Base-by-base conservation (phyloP, 2,329 filamentous ascomycete genomes). In the Scortechinia acanthostroma region DNA sequence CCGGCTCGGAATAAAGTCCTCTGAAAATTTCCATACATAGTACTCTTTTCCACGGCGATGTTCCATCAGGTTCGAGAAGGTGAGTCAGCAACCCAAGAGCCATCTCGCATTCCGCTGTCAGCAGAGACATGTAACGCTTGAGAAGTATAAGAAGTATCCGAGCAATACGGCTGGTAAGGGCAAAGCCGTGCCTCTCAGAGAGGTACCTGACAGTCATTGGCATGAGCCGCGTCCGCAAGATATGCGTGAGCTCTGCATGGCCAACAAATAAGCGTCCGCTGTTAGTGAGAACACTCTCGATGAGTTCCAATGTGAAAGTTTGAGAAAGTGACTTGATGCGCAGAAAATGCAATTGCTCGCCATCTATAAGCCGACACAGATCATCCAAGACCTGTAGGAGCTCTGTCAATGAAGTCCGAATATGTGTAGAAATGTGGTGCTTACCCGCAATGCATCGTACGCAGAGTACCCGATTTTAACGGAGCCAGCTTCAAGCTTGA, bases 1-100 rank as follows among this genome's bases (percentile, higher is more conserved):
- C 74, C 25, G 89, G 80, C 48, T 97, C 90, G 0, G 86, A 75
- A 62, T 95, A 95, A 4, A 97, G 77, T 4, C 86, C 85, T 46
- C 88, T 79, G 54, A 96, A 88, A 0, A 96, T 79, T 58, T 98
- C 93, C 77, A 98, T 88, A 50, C 89, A 94, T 4, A 97, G 64
- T 0, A 88, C 83, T 47, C 91, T 76, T 60, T 91, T 96, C 93
- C 94, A 98, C 3, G 82, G 57, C 0, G 80, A 73, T 2, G 84
- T 81, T 14, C 70, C 69, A 50, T 97, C 93, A 43, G 91, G 87
- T 56, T 98, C 93, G 14, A 97, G 73, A 50, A 95, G 76, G 51
- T 94, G 86, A 2, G 88, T 94, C 37, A 97, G 66, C 19, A 94
- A 74, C 14, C 86, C 82, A 16, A 97, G 68, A 1, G 88, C 86